Base-by-base conservation (phyloP, 306 rosid genomes). In the Castanospermum australe region DNA sequence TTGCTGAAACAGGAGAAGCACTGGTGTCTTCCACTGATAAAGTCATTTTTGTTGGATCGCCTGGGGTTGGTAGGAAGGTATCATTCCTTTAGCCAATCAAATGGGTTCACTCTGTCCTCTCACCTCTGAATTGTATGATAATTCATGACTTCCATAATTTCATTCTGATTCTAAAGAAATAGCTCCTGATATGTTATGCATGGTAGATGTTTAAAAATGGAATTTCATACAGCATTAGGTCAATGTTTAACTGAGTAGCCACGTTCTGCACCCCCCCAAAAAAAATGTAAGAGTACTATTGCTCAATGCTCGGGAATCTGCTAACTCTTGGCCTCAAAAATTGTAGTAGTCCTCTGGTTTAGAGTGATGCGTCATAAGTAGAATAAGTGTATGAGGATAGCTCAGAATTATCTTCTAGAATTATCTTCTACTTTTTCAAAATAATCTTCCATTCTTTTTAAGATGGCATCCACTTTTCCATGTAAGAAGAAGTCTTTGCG, bases 11-110 rank as follows among this genome's bases (percentile, higher is more conserved):
- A 15, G 99, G 99, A 55, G 97, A 95, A 88, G 98, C 98, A 25
- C 81, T 95, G 78, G 97, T 93, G 41, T 90, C 97, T 83, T 93
- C 96, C 64, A 97, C 85, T 78, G 99, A 95, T 86, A 93, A 95
- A 89, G 80, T 95, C 61, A 95, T 95, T 81, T 95, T 95, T 80
- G 97, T 95, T 41, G 99, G 98, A 81, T 93, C 99, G 0, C 97
- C 99, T 75, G 98, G 94, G 80, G 98, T 95, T 74, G 98, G 99
- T 64, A 95, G 83, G 87, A 91, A 81, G 97, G 99, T 95, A 95
- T 85, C 92, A 45, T 82, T 85, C 70, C 79, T 80, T 73, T 83
- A 24, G 62, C 80, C 51, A 51, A 45, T 85, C 44, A 73, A 79
- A 35, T 75, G 45, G 25, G 35, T 55, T 24, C 69, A 36, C 15